Percentiles rank a stretch among this genome's conserved stretches.
phyloP scores from a whole-genome alignment of 345 rosid genomes.

The Linum usitatissimum region DNA sequence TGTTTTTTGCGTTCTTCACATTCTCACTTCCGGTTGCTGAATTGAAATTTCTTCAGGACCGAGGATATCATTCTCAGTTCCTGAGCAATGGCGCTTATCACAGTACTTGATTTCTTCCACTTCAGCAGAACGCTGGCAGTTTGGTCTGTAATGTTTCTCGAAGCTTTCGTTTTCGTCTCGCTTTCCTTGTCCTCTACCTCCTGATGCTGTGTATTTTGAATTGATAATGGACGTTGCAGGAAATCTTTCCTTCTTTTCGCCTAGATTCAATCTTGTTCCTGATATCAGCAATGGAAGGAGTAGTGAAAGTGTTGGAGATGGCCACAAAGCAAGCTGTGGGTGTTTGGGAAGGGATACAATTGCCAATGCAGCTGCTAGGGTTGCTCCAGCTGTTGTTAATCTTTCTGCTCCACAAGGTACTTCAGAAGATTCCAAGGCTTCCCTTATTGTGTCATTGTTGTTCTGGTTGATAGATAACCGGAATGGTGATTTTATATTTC shows the following conservation, averaged over 20 bases:
- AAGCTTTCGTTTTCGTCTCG: neutral
- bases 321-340: conserved; percentile 29
- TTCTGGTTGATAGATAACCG: neutral
- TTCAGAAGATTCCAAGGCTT: neutral
- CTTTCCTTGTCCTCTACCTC: neutral
- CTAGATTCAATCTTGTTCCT: conserved; percentile 36
- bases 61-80: conserved; percentile 32
- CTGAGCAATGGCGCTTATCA: conserved; percentile 21
- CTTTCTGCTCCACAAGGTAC: conserved; percentile 64
- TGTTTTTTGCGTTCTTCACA: neutral
- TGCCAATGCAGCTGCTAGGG: conserved; percentile 79
- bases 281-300: conserved; percentile 17
- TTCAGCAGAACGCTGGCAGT: conserved; percentile 19
- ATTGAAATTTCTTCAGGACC: conserved; percentile 22
- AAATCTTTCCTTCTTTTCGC: conserved; percentile 21
- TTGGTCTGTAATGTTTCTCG: conserved; percentile 28
- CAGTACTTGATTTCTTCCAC: conserved; percentile 11
- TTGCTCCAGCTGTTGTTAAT: conserved; percentile 83
- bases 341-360: conserved; percentile 66
- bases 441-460: neutral
- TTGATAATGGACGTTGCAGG: conserved; percentile 27
- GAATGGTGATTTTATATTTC: neutral
- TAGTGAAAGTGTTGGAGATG: conserved; percentile 28
- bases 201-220: neutral
- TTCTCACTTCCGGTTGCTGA: neutral